Base-by-base conservation (phyloP, 106 monocot species). In the Dendrobium huoshanense region DNA sequence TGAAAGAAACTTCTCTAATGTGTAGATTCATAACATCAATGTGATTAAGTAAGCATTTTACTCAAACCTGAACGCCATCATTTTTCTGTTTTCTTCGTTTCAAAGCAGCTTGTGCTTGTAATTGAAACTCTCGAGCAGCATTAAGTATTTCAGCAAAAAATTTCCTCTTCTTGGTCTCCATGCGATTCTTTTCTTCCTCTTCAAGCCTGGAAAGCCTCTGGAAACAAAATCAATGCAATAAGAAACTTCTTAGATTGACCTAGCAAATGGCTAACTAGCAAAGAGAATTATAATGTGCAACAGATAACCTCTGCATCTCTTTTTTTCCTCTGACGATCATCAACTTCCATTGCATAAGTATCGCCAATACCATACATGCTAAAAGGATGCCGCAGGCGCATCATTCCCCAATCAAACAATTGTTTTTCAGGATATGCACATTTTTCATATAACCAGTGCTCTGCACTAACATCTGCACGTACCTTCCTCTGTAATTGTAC, bases 321-420 rank as follows among this genome's bases (percentile, higher is more conserved):
- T 85, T 89, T 98, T 77, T 91, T 98, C 31, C 94, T 82, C 33
- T 92, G 90, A 48, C 87, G 86, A 78, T 98, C 97, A 88, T 94
- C 97, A 79, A 87, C 89, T 84, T 98, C 94, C 89, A 94, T 86
- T 22, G 87, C 74, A 79, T 85, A 85, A 72, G 84, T 54, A 88
- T 94, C 94, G 77, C 94, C 98, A 83, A 95, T 88, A 2, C 95
- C 98, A 87, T 87, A 98, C 86, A 95, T 85, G 41, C 82, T 87
- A 76, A 89, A 92, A 42, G 98, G 94, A 81, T 92, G 81, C 72
- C 85, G 81, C 19, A 92, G 58, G 19, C 89, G 87, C 94, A 92
- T 92, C 92, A 95, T 95, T 74, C 98, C 98, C 98, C 95, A 98
- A 78, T 98, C 98, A 91, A 89, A 98, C 67, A 98, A 77, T 82